These are phyloP conservation scores for Biscutella laevigata DNA, from an alignment of 441 rosid genomes.

Conservation along the genomic window DNA sequence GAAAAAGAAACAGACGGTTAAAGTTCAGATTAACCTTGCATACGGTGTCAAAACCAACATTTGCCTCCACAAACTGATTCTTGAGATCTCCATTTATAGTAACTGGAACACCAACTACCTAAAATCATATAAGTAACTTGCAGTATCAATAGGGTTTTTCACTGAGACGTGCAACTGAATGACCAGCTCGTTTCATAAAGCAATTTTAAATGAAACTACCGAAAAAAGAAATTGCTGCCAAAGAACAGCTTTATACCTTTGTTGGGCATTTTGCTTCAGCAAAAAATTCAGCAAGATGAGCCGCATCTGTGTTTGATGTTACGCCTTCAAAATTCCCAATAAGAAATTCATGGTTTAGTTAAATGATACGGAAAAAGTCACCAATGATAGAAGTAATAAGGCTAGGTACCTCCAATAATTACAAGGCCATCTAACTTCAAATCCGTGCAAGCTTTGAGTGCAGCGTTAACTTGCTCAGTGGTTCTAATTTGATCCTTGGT, in stretches of 20 bases:
- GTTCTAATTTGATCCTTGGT: constrained; percentile 96
- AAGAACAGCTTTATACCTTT: too few species aligned
- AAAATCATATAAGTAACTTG: neutral
- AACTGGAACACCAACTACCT: constrained; percentile 98
- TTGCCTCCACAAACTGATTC: constrained; percentile 92
- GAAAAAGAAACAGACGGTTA: too few species aligned
- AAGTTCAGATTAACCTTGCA: constrained; percentile 57
- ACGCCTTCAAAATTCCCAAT: constrained; percentile 55
- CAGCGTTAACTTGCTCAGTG: constrained; percentile 89
- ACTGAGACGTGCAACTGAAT: too few species aligned
- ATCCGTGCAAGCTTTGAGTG: constrained; percentile 69
- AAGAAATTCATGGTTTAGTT: constrained; percentile 11
- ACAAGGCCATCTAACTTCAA: constrained; percentile 94
- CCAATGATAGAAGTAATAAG: neutral
- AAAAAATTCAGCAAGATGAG: constrained; percentile 96
- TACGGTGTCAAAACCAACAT: constrained; percentile 96
- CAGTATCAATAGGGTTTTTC: neutral
- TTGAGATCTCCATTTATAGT: constrained; percentile 95
- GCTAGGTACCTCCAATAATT: constrained; percentile 81
- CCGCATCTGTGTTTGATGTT: constrained; percentile 96
- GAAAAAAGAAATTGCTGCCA: too few species aligned
- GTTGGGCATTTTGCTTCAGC: constrained; percentile 83
- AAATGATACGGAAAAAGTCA: neutral
- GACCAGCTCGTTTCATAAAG: neutral
- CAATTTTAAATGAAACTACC: neutral